These are phyloP conservation scores for Sporothrix phasma DNA, from an alignment of 2,329 filamentous ascomycete genomes.

Conservation along the genomic window DNA sequence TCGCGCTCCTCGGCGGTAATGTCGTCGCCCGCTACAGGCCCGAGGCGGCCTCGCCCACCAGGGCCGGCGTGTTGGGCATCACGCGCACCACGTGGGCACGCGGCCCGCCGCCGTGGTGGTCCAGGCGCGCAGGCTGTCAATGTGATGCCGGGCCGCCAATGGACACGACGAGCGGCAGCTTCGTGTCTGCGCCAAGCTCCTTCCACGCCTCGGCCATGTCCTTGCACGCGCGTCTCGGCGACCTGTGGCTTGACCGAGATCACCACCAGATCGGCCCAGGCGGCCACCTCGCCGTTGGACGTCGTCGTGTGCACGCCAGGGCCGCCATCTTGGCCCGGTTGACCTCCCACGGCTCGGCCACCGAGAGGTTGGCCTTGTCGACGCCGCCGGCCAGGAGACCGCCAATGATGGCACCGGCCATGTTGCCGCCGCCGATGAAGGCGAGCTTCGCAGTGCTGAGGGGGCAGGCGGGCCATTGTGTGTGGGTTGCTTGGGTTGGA, in stretches of 20 bases:
- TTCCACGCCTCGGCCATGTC: slow-evolving; percentile 36
- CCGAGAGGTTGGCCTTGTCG: slow-evolving; percentile 35
- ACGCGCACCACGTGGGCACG: slow-evolving; percentile 39
- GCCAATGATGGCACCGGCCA: slow-evolving; percentile 43
- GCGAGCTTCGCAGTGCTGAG: slow-evolving; percentile 28
- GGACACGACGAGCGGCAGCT: slow-evolving; percentile 36
- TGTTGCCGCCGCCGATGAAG: slow-evolving; percentile 40
- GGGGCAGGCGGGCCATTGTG: slow-evolving; percentile 16
- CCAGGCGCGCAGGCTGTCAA: slow-evolving; percentile 35
- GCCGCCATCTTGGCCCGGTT: slow-evolving; percentile 40
- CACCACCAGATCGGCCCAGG: slow-evolving; percentile 37
- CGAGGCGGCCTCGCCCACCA: slow-evolving; percentile 41
- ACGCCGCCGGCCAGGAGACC: slow-evolving; percentile 37
- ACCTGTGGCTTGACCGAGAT: slow-evolving; percentile 44
- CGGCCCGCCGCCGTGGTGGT: slow-evolving; percentile 29
- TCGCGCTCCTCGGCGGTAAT: slow-evolving; percentile 34
- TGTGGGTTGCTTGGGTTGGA: neutral
- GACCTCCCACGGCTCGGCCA: slow-evolving; percentile 43
- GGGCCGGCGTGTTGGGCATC: slow-evolving; percentile 44
- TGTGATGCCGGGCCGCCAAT: slow-evolving; percentile 42
- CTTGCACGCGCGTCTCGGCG: slow-evolving; percentile 35
- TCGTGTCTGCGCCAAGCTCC: slow-evolving; percentile 6
- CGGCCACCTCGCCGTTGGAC: slow-evolving; percentile 36
- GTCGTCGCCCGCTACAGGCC: slow-evolving; percentile 36
- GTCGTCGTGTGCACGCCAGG: slow-evolving; percentile 37